These are phyloP conservation scores for Jamesozyma piceae DNA, from an alignment of 805 yeast genomes.

Conservation along the genomic window DNA sequence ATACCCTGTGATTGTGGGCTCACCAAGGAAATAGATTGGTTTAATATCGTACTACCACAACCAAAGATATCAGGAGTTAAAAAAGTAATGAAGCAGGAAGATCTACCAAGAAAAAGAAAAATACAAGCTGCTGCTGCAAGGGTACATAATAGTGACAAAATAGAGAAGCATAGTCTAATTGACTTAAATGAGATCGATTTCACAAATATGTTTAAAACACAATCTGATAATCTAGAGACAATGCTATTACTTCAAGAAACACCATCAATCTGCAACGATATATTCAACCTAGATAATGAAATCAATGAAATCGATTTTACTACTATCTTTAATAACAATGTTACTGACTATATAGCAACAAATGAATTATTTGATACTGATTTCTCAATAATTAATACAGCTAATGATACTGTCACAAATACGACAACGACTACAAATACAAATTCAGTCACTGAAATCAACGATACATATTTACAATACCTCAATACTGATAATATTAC, in stretches of 20 bases:
- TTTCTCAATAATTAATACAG: no score
- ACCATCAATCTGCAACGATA: neutral
- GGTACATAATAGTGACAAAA: neutral
- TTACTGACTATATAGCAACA: neutral
- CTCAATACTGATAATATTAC: neutral
- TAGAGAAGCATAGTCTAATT: neutral
- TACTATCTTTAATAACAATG: neutral
- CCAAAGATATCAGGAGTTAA: constrained; percentile 8
- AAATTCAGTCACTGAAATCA: neutral
- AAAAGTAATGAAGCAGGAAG: constrained; percentile 3
- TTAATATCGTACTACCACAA: constrained; percentile 25
- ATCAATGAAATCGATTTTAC: neutral
- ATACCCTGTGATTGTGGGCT: constrained; percentile 32
- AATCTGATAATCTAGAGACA: neutral
- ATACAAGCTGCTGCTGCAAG: neutral
- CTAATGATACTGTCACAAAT: neutral
- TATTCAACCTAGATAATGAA: neutral
- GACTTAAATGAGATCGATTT: constrained; percentile 27
- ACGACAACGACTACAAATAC: neutral
- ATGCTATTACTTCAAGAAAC: neutral
- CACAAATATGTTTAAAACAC: constrained; percentile 24
- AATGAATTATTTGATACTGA: no score
- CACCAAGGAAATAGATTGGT: constrained; percentile 27
- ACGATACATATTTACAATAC: neutral
- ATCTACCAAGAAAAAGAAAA: neutral